Conservation (phyloP, 2,329 filamentous ascomycete genomes). For the Sporothrix pallida region DNA sequence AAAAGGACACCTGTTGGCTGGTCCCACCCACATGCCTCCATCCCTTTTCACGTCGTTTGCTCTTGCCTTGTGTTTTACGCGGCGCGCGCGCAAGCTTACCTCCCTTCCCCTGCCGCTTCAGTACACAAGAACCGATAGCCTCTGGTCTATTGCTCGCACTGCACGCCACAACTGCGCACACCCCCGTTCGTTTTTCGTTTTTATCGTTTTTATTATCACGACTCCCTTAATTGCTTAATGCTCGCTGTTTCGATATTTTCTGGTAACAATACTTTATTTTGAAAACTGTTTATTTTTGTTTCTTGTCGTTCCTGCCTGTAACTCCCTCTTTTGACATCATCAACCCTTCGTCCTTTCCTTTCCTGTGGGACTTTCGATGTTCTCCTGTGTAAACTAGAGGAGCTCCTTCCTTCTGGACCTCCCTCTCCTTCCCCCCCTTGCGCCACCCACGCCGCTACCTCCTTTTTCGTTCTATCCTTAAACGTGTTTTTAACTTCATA, state of each 20-base stretch:
- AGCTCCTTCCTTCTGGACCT: constrained; percentile 33
- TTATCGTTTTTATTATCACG: constrained; percentile 15
- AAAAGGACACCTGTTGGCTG: constrained; percentile 35
- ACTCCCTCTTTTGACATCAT: constrained; percentile 27
- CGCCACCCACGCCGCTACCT: constrained; percentile 33
- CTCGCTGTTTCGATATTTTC: neutral
- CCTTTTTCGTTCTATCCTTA: constrained; percentile 33
- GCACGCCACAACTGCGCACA: neutral
- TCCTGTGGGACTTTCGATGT: constrained; percentile 22
- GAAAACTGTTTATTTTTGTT: neutral
- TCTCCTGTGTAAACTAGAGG: constrained; percentile 24
- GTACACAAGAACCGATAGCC: constrained; percentile 1
- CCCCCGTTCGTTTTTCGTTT: neutral
- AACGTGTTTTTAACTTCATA: constrained; percentile 35
- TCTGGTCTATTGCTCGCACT: constrained; percentile 8
- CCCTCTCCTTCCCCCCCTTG: constrained; percentile 26
- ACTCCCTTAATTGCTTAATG: neutral
- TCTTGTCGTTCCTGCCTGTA: neutral
- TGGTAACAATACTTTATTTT: neutral
- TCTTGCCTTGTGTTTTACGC: constrained; percentile 28
- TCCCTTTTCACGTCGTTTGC: constrained; percentile 25
- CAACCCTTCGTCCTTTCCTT: constrained; percentile 12
- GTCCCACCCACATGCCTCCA: constrained; percentile 16
- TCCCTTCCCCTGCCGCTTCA: neutral
- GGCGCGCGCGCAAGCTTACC: constrained; percentile 21